Conservation (phyloP, 768 basidiomycete species). For the Leccinum truebloodii region DNA sequence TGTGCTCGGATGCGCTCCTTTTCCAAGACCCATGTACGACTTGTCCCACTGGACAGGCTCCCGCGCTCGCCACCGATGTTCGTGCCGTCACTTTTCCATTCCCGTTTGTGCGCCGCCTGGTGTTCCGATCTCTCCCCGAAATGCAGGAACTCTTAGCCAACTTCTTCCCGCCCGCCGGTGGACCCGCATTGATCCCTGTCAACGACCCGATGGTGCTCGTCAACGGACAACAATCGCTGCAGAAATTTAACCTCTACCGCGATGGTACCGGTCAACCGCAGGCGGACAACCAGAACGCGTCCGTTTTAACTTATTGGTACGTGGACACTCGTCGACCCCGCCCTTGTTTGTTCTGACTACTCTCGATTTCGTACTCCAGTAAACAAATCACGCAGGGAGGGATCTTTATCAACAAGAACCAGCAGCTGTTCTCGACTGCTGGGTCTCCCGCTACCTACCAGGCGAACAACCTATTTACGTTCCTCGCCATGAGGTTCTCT, state of each 20-base stretch:
- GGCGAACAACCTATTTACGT: conserved; percentile 30
- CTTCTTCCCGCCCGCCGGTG: conserved; percentile 27
- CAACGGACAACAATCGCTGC: conserved; percentile 24
- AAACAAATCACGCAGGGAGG: conserved; percentile 25
- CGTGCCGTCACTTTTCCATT: not conserved
- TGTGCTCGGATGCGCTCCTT: conserved; percentile 25
- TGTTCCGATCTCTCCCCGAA: not conserved
- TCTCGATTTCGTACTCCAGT: conserved; percentile 1
- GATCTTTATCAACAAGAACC: conserved; percentile 26
- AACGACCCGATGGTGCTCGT: conserved; percentile 31
- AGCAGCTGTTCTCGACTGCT: conserved; percentile 17
- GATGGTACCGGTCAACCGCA: conserved; percentile 28
- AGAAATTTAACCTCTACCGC: conserved; percentile 31
- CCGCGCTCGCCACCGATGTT: conserved; percentile 29
- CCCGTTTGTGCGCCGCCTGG: not conserved
- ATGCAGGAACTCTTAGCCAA: conserved; percentile 25
- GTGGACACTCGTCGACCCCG: not conserved
- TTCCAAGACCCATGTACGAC: conserved; percentile 29
- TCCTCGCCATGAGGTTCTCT: conserved; percentile 32
- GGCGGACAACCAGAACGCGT: conserved; percentile 26
- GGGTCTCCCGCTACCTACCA: conserved; percentile 22
- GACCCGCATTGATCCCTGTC: conserved; percentile 26
- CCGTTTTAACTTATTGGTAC: conserved; percentile 24
- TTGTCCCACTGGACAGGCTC: conserved; percentile 17
- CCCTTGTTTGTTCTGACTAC: not conserved